Evolutionary conservation across 2,329 filamentous ascomycete species (phyloP).

Genomic region (Orbilia blumenaviensis): DNA sequence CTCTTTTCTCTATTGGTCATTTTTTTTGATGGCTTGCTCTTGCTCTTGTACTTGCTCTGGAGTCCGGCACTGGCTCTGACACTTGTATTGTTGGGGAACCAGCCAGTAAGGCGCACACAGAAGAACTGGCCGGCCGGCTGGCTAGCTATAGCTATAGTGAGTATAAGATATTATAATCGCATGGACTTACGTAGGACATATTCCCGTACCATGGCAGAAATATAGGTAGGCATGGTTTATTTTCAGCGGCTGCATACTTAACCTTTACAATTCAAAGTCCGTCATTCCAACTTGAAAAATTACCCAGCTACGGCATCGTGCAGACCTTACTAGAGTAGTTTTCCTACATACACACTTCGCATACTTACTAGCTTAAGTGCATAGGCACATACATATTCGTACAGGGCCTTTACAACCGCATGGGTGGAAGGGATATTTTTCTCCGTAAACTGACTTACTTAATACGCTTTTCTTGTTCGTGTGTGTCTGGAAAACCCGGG

Average conservation of each 20-base stretch:
- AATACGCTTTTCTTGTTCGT: no score
- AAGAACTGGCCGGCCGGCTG: no score
- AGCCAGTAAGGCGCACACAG: background rate
- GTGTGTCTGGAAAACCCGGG: constrained; percentile 33
- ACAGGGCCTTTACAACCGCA: constrained; percentile 6
- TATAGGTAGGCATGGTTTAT: constrained; percentile 18
- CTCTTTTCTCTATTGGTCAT: background rate
- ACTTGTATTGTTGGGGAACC: constrained; percentile 21
- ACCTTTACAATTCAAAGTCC: constrained; percentile 42
- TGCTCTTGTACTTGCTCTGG: no score
- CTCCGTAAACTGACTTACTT: background rate
- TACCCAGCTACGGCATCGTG: constrained; percentile 5
- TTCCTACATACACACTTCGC: background rate
- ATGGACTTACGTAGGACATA: constrained; percentile 11
- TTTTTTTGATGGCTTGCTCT: background rate
- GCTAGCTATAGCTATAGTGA: constrained; percentile 7
- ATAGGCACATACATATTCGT: no score
- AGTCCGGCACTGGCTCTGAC: no score
- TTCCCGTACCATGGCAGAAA: constrained; percentile 37
- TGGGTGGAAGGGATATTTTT: constrained; percentile 42
- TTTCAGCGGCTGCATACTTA: constrained; percentile 15
- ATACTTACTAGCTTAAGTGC: no score
- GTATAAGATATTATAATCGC: constrained; percentile 29
- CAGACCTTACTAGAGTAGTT: background rate
- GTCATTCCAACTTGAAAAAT: constrained; percentile 11